Conservation (phyloP, 139 green algal species). For the Tetraselmis striata region DNA sequence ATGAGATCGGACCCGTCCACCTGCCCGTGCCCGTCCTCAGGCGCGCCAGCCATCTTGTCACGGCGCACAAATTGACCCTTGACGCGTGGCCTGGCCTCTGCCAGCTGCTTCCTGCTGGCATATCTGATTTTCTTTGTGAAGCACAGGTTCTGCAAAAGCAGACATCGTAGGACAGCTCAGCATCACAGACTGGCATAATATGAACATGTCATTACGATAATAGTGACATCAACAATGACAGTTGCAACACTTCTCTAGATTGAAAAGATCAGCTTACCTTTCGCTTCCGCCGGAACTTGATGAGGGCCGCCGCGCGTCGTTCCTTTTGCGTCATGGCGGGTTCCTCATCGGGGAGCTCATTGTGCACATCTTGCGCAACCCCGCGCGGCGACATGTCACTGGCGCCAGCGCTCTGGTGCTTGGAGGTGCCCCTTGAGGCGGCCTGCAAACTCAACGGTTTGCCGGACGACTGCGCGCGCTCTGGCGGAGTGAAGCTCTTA, state of each 20-base stretch:
- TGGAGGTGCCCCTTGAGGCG: too few species aligned
- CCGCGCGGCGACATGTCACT: not conserved
- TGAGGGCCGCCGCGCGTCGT: slow-evolving; percentile 30
- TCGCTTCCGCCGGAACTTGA: slow-evolving; percentile 64
- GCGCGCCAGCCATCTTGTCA: not conserved
- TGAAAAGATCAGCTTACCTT: slow-evolving; percentile 30
- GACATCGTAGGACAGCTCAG: too few species aligned
- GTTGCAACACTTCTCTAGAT: too few species aligned
- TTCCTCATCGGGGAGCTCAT: not conserved
- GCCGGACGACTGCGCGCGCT: too few species aligned
- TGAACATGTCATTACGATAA: too few species aligned
- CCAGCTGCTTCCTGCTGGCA: slow-evolving; percentile 56
- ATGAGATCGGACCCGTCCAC: not conserved
- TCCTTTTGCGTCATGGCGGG: slow-evolving; percentile 6
- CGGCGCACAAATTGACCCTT: slow-evolving; percentile 55
- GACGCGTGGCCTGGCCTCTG: slow-evolving; percentile 44
- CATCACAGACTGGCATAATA: too few species aligned
- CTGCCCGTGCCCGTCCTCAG: not conserved
- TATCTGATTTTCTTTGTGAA: slow-evolving; percentile 65
- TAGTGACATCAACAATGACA: too few species aligned
- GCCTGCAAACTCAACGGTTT: too few species aligned
- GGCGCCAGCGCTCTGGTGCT: too few species aligned
- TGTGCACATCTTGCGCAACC: too few species aligned
- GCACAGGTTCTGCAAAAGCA: slow-evolving; percentile 43
- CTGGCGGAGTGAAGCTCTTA: not conserved